Percentiles rank a stretch among this genome's conserved stretches.
phyloP scores from a whole-genome alignment of 2,329 filamentous ascomycete species.

The Talaromyces rugulosus region DNA sequence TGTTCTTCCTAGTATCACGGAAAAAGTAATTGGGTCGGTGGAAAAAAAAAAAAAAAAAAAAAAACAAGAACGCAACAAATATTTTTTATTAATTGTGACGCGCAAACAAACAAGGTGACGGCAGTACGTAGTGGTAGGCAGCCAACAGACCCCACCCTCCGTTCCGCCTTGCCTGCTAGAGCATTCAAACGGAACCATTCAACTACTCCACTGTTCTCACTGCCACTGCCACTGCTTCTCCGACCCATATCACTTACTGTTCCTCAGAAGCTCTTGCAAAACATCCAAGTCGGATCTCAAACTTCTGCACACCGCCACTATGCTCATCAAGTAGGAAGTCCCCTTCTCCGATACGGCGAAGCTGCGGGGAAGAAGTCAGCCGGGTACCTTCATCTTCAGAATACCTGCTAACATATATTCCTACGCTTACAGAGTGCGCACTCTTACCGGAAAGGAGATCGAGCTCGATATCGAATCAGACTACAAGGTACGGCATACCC shows the following conservation, averaged over 20 bases:
- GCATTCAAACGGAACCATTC: neutral
- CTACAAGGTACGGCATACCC: conserved; percentile 65
- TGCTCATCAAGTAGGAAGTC: conserved; percentile 49
- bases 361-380: conserved; percentile 3
- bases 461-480: conserved; percentile 93
- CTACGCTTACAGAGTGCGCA: conserved; percentile 69
- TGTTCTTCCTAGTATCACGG: neutral
- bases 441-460: conserved; percentile 97
- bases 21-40: neutral
- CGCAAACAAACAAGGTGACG: neutral
- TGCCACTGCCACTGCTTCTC: neutral
- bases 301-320: conserved; percentile 24
- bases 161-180: neutral
- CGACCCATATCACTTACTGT: neutral
- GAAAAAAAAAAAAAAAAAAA: neutral
- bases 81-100: neutral
- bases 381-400: conserved; percentile 14
- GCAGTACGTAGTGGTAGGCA: neutral
- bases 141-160: neutral
- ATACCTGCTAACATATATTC: conserved; percentile 8
- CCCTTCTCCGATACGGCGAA: neutral
- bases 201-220: neutral
- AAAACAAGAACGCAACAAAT: neutral
- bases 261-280: neutral
- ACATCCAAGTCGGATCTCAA: neutral